Evolutionary conservation across 441 rosid species (phyloP), one percentile per base, ranked within the genome.

Genomic region (Populus trichocarpa): DNA sequence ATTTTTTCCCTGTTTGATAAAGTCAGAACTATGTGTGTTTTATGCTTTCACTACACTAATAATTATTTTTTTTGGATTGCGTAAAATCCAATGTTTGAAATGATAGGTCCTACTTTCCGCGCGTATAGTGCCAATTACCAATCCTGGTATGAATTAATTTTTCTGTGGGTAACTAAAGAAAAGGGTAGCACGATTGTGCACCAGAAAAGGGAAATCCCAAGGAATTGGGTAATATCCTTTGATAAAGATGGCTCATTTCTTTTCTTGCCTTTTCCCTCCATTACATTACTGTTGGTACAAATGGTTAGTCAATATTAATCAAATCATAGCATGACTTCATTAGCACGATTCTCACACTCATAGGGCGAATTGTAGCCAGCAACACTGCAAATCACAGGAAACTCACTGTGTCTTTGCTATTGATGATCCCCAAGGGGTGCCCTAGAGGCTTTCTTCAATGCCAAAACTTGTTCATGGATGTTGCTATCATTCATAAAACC

Each of bases 351-450:
- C 64, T 46, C 70, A 2, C 20, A 6, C 13, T 77, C 74, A 22
- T 11, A 76, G n/a, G 76, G 81, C 9, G 85, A 80, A n/a, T 73
- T 81, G 73, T 70, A 75, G 53, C 73, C 77, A 1, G 84, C 84
- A 66, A 80, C 79, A 63, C 71, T 67, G 11, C 40, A 10, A 68
- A 50, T 25, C 68, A 68, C 36, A 0, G 59, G 23, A 20, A 8
- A 9, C 26, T 32, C 64, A 5, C 46, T 13, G 20, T 50, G 12
- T 40, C 22, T 57, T 33, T 2, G 46, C 18, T 3, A 13, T 63
- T 22, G 36, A 16, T 18, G 71, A 38, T 71, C 38, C 38, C 73
- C 78, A 74, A 7, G 36, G 46, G 9, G 13, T 71, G 59, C 18
- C 72, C 14, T 69, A 13, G 64, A 81, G 72, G 70, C 80, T 77